phyloP scores from a whole-genome alignment of 352 stramenopile genomes.

The Hyaloperonospora brassicae region DNA sequence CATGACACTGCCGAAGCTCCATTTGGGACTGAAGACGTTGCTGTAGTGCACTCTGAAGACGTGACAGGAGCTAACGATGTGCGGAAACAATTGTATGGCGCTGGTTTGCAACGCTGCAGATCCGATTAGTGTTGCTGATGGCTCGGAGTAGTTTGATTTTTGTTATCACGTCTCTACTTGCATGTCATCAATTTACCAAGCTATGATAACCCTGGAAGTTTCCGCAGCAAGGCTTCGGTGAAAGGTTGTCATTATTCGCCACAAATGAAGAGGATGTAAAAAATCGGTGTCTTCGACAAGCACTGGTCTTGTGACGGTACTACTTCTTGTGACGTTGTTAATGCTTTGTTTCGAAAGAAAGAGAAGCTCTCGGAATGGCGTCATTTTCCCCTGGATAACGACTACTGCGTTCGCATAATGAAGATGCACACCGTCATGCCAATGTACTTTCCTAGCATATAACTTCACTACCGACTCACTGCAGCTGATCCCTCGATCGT shows the following conservation, averaged over 20 bases:
- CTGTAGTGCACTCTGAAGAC: conserved; percentile 75
- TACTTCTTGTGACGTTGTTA: conserved; percentile 9
- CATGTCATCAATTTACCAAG: conserved; percentile 70
- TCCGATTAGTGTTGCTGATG: conserved; percentile 43
- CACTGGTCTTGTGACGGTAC: not conserved
- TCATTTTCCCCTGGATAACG: conserved; percentile 87
- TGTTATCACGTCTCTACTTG: conserved; percentile 46
- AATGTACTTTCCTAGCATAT: conserved; percentile 75
- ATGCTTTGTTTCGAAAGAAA: conserved; percentile 30
- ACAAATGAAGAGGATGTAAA: conserved; percentile 70
- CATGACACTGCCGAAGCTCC: conserved; percentile 1
- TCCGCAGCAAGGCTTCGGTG: conserved; percentile 83
- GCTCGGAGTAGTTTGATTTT: conserved; percentile 39
- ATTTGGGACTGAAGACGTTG: conserved; percentile 64
- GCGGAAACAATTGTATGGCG: conserved; percentile 46
- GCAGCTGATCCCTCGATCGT: conserved; percentile 83
- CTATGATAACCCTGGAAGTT: conserved; percentile 85
- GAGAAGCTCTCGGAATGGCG: conserved; percentile 89
- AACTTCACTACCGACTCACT: conserved; percentile 56
- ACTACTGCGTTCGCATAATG: conserved; percentile 90
- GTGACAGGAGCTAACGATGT: conserved; percentile 53
- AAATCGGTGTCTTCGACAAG: not conserved
- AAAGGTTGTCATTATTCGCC: conserved; percentile 77
- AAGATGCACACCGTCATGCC: conserved; percentile 87
- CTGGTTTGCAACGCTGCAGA: conserved; percentile 32